These are phyloP conservation scores for Handroanthus guayacan DNA, from an alignment of 257 asterid genomes.

Conservation along the genomic window DNA sequence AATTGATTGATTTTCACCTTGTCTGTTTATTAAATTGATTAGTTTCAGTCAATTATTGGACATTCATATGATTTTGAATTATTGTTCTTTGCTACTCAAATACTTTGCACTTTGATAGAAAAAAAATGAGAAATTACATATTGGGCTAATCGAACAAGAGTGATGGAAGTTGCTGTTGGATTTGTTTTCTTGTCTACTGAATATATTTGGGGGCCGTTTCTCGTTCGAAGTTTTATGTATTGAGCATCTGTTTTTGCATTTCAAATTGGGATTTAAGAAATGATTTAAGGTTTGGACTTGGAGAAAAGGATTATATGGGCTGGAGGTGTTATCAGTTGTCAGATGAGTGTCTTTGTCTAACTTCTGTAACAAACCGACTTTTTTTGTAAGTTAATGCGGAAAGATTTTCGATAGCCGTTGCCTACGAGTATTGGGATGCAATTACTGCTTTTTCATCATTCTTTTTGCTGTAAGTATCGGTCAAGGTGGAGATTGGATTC, in stretches of 20 bases:
- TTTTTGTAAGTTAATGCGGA: neutral
- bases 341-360: conserved; percentile 5
- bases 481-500: neutral
- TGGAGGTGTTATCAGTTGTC: neutral
- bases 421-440: neutral
- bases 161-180: conserved; percentile 3
- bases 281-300: neutral
- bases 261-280: conserved; percentile 19
- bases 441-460: conserved; percentile 20
- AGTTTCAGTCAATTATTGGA: neutral
- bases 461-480: conserved; percentile 5
- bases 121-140: conserved; percentile 7
- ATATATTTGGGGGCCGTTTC: neutral
- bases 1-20: conserved; percentile 4
- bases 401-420: conserved; percentile 13
- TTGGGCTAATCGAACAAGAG: conserved; percentile 23
- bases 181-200: conserved; percentile 4
- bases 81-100: conserved; percentile 21
- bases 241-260: conserved; percentile 21
- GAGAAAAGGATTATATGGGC: neutral
- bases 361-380: neutral
- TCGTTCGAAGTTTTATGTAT: conserved; percentile 19
- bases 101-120: conserved; percentile 19
- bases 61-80: neutral
- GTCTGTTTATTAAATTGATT: conserved; percentile 14